These are phyloP conservation scores for Colletotrichum agaves DNA, from an alignment of 2,329 filamentous ascomycete genomes.

Conservation along the genomic window DNA sequence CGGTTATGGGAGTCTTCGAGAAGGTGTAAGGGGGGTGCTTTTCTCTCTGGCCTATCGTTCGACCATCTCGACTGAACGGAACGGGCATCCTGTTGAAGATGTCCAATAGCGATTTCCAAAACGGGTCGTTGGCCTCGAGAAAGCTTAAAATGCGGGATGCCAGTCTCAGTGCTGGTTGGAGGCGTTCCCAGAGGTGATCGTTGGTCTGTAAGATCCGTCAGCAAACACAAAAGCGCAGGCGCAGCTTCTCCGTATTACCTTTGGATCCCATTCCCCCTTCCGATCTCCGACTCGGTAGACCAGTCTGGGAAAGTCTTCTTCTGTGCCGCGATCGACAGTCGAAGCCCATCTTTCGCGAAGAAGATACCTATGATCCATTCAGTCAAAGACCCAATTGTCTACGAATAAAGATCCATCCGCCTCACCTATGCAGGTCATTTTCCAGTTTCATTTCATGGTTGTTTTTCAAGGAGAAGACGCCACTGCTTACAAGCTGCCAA, in stretches of 20 bases:
- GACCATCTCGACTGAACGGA: slow-evolving; percentile 25
- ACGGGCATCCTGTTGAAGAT: slow-evolving; percentile 42
- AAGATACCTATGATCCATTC: slow-evolving; percentile 11
- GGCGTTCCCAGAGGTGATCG: slow-evolving; percentile 42
- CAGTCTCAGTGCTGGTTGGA: slow-evolving; percentile 45
- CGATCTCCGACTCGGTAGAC: slow-evolving; percentile 41
- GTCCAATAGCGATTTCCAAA: slow-evolving; percentile 40
- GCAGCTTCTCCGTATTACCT: slow-evolving; percentile 24
- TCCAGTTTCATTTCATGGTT: slow-evolving; percentile 25
- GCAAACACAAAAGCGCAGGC: not conserved
- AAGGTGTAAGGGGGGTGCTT: not conserved
- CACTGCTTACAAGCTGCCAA: slow-evolving; percentile 40
- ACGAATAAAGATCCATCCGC: too few species aligned
- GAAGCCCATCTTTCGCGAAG: slow-evolving; percentile 21
- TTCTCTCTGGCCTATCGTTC: not conserved
- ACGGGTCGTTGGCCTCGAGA: slow-evolving; percentile 37
- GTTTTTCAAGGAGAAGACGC: slow-evolving; percentile 41
- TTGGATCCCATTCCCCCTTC: slow-evolving; percentile 41
- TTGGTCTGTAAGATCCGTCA: slow-evolving; percentile 39
- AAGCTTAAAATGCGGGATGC: slow-evolving; percentile 40
- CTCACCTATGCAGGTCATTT: slow-evolving; percentile 42
- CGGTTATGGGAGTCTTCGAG: not conserved
- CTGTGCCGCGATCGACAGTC: not conserved
- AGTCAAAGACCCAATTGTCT: too few species aligned
- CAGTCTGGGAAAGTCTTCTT: slow-evolving; percentile 3